phyloP scores from a whole-genome alignment of 1,139 yeast species.

The Blastobotrys petasosporus region DNA sequence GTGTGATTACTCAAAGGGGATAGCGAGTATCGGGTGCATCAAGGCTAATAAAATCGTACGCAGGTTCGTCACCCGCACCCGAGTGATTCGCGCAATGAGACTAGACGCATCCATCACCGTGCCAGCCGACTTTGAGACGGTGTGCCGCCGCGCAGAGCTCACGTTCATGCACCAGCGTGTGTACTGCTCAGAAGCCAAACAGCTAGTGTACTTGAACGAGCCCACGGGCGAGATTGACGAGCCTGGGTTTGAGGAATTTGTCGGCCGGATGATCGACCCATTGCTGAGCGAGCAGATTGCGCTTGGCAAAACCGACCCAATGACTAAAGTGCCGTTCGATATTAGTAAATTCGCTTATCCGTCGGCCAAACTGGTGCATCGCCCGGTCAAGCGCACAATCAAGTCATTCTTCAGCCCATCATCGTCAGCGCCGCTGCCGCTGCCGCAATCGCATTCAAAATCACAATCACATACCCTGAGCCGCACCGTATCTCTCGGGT shows the following conservation, averaged over 20 bases:
- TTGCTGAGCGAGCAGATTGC: constrained; percentile 54
- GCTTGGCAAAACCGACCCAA: constrained; percentile 61
- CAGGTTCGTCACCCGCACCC: constrained; percentile 46
- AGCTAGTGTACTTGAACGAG: constrained; percentile 53
- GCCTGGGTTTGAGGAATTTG: constrained; percentile 49
- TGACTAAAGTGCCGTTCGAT: constrained; percentile 39
- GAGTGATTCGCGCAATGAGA: constrained; percentile 51
- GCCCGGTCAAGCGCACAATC: constrained; percentile 4
- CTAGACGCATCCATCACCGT: constrained; percentile 55
- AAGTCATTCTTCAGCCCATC: constrained; percentile 12
- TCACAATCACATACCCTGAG: not conserved
- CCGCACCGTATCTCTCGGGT: not conserved
- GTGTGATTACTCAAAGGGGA: constrained; percentile 90
- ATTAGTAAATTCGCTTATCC: not conserved
- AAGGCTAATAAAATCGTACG: constrained; percentile 65
- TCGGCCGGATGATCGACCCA: constrained; percentile 49
- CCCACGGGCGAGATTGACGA: constrained; percentile 36
- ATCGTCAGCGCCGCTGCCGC: not conserved
- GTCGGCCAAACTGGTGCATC: not conserved
- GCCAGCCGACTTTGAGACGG: constrained; percentile 55
- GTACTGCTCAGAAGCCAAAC: constrained; percentile 53
- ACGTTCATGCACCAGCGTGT: constrained; percentile 88
- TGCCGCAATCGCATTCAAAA: not conserved
- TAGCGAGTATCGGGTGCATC: constrained; percentile 72
- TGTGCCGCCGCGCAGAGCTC: constrained; percentile 59